phyloP scores from a whole-genome alignment of 768 basidiomycete genomes.

The Termitomyces sp. region DNA sequence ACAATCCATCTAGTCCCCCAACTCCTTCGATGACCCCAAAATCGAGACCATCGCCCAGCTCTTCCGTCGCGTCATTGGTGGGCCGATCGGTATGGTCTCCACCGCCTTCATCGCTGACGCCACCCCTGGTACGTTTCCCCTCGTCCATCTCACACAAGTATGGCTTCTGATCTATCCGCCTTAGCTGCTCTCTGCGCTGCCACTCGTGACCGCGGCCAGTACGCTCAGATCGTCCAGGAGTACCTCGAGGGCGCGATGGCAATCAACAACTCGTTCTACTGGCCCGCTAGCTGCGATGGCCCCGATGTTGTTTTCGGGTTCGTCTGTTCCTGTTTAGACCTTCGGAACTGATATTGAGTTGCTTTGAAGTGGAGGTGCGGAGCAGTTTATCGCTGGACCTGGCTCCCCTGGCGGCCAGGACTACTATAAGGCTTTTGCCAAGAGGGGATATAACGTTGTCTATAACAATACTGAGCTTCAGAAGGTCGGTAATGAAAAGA shows the following conservation, averaged over 20 bases:
- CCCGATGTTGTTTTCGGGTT: slow-evolving; percentile 44
- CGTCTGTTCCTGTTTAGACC: slow-evolving; percentile 2
- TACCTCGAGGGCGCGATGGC: slow-evolving; percentile 29
- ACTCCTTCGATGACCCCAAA: slow-evolving; percentile 40
- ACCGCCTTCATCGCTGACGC: slow-evolving; percentile 44
- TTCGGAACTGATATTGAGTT: slow-evolving; percentile 15
- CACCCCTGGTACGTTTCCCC: slow-evolving; percentile 29
- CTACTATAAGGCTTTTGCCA: slow-evolving; percentile 37
- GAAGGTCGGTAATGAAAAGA: slow-evolving; percentile 26
- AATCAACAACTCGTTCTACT: slow-evolving; percentile 29
- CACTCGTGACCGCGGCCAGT: slow-evolving; percentile 34
- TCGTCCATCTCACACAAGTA: background rate
- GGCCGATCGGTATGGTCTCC: slow-evolving; percentile 41
- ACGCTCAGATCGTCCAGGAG: slow-evolving; percentile 30
- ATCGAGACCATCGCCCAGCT: slow-evolving; percentile 41
- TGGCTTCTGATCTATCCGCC: background rate
- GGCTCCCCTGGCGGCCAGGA: slow-evolving; percentile 35
- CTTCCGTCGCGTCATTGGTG: slow-evolving; percentile 36
- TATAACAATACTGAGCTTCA: slow-evolving; percentile 31
- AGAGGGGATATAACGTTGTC: slow-evolving; percentile 38
- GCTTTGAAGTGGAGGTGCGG: slow-evolving; percentile 30
- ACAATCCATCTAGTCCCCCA: slow-evolving; percentile 27
- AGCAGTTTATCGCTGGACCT: slow-evolving; percentile 36
- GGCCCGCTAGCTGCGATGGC: slow-evolving; percentile 38
- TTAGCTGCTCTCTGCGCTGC: slow-evolving; percentile 38